These are phyloP conservation scores for Pseudognaphalium luteoalbum DNA, from an alignment of 129 eudicot genomes.

Conservation along the genomic window DNA sequence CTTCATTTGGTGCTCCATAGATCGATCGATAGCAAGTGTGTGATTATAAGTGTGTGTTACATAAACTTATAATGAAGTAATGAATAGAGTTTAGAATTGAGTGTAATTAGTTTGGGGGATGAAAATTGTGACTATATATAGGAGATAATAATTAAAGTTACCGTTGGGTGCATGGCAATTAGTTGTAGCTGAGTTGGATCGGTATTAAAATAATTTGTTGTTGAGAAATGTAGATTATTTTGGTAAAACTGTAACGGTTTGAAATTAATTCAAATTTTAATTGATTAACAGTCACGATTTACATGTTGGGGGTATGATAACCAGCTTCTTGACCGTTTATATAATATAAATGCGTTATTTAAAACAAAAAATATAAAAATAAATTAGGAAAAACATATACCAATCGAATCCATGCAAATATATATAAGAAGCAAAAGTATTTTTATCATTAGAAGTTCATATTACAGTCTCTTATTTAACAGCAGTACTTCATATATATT, in stretches of 20 bases:
- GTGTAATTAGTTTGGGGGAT: not conserved
- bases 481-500: not conserved
- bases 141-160: constrained; percentile 24
- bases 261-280: not conserved
- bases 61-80: not conserved
- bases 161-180: constrained; percentile 32
- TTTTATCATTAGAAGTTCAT: too few relatives aligned
- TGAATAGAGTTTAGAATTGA: constrained; percentile 2
- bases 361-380: too few relatives aligned
- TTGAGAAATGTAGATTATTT: constrained; percentile 9
- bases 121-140: constrained; percentile 22
- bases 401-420: too few relatives aligned
- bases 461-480: constrained; percentile 3
- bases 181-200: constrained; percentile 21
- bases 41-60: not conserved
- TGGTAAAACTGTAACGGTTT: constrained; percentile 31
- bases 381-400: too few relatives aligned
- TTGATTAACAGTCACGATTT: not conserved
- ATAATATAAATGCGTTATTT: too few relatives aligned
- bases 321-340: too few relatives aligned
- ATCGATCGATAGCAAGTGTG: not conserved
- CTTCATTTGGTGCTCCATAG: constrained; percentile 18
- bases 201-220: not conserved
- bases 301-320: too few relatives aligned
- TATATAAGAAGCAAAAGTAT: too few relatives aligned